Percentiles rank a stretch among this genome's conserved stretches.
Conservation (phyloP, 2,329 filamentous ascomycete genomes). For the Neoascochyta sp. region DNA sequence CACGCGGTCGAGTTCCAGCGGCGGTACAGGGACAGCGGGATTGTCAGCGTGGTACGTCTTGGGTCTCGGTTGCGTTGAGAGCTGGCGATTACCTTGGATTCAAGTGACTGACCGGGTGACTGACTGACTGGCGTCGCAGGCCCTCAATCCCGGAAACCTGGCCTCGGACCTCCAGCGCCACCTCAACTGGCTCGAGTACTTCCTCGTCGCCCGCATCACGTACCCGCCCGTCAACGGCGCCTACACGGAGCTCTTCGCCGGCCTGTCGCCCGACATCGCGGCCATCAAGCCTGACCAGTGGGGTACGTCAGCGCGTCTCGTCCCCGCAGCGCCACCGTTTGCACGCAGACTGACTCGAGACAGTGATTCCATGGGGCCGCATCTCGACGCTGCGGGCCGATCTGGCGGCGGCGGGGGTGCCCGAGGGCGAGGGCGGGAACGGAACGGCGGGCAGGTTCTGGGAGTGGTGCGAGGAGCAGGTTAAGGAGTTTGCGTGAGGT, state of each 20-base stretch:
- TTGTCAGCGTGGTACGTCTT: constrained; percentile 19
- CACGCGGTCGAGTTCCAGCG: constrained; percentile 20
- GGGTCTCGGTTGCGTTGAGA: no score
- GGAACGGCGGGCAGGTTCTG: constrained; percentile 43
- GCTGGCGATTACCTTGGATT: no score
- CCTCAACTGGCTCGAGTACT: constrained; percentile 7
- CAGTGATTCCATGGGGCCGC: constrained; percentile 49
- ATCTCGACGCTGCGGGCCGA: constrained; percentile 12
- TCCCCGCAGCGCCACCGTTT: no score
- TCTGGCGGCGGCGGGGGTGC: constrained; percentile 19
- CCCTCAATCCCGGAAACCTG: constrained; percentile 42
- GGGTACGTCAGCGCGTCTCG: no score
- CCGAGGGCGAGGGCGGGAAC: constrained; percentile 13
- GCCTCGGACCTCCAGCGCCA: constrained; percentile 32
- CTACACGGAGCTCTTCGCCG: constrained; percentile 25
- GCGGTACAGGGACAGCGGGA: constrained; percentile 11
- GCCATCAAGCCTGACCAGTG: constrained; percentile 30
- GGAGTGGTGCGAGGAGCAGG: constrained; percentile 45
- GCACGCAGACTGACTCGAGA: no score
- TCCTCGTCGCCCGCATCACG: constrained; percentile 2
- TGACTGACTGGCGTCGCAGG: constrained; percentile 1
- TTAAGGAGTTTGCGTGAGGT: constrained; percentile 13
- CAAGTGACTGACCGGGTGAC: no score
- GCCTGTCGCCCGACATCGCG: constrained; percentile 14
- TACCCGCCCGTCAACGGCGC: constrained; percentile 20